Evolutionary conservation across 2,329 filamentous ascomycete genomes (phyloP), one percentile per base, ranked within the genome.

Genomic region (Fusarium temperatum): DNA sequence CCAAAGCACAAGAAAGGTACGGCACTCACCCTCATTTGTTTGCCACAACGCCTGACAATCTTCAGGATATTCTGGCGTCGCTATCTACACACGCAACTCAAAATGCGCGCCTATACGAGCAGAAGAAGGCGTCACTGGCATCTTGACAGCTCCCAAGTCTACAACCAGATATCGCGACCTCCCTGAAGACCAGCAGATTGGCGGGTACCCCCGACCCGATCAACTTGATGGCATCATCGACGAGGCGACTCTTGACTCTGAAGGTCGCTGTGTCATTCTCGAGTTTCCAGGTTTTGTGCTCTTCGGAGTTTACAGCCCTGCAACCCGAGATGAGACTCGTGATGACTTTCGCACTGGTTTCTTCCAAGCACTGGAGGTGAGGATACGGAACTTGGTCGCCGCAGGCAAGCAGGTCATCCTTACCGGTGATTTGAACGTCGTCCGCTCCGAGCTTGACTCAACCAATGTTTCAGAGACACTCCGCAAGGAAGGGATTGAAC

Each of bases 281-380:
- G 96, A 98, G 80, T 98, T 99, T 76, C 94, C 95, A 0, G 95
- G 94, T 7, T 98, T 99, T 80, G 94, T 99, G 9, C 88, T 99
- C 22, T 89, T 99, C 57, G 96, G 96, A 8, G 92, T 97, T 5
- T 98, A 99, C 83, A 94, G 93, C 77, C 96, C 96, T 17, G 96
- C 96, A 28, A 95, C 93, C 77, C 91, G 95, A 66, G 95, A 98
- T 77, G 94, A 96, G 70, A 89, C 90, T 7, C 89, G 96, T 32
- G 92, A 95, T 75, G 91, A 93, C 72, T 99, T 97, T 78, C 92
- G 96, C 20, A 86, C 93, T 62, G 91, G 89, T 28, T 99, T 97
- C 79, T 87, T 97, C 45, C 89, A 91, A 72, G 91, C 94, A 6
- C 86, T 99, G 11, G 95, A 98, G 78, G 89, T 90, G 47, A 90